These are phyloP conservation scores for Diaporthe australafricana DNA, from an alignment of 2,329 filamentous ascomycete genomes.

Conservation along the genomic window DNA sequence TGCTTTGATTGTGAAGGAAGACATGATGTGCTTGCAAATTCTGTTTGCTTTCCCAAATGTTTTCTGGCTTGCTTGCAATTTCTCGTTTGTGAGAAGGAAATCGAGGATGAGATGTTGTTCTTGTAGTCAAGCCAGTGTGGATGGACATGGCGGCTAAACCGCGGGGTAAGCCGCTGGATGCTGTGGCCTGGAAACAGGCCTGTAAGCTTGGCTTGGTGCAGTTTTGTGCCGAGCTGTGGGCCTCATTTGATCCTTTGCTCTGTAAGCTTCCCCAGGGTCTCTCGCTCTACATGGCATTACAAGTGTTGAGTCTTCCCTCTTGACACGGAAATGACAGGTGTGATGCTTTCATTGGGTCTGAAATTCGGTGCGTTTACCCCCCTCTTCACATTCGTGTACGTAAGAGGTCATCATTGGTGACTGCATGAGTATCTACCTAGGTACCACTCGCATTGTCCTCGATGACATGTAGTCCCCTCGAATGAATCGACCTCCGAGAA, in stretches of 20 bases:
- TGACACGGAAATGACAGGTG: background rate
- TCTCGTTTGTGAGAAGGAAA: too few relatives aligned
- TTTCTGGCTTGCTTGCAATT: background rate
- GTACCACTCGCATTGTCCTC: background rate
- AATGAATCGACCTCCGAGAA: background rate
- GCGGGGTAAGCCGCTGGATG: conserved; percentile 2
- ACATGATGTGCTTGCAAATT: conserved; percentile 27
- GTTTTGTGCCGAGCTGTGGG: conserved; percentile 5
- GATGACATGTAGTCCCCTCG: background rate
- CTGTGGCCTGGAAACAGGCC: background rate
- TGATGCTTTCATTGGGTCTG: background rate
- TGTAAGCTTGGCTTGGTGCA: background rate
- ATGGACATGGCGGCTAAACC: background rate
- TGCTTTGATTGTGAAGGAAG: conserved; percentile 65
- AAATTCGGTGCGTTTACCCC: background rate
- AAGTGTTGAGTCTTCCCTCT: background rate
- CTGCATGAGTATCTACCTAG: background rate
- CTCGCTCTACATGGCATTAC: background rate
- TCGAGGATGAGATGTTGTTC: background rate
- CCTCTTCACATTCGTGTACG: background rate
- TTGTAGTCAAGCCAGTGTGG: background rate
- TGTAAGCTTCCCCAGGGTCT: background rate
- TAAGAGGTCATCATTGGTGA: background rate
- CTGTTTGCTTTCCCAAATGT: background rate
- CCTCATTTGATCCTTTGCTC: conserved; percentile 4